Conservation (phyloP, 257 asterid species). For the Buddleja alternifolia region DNA sequence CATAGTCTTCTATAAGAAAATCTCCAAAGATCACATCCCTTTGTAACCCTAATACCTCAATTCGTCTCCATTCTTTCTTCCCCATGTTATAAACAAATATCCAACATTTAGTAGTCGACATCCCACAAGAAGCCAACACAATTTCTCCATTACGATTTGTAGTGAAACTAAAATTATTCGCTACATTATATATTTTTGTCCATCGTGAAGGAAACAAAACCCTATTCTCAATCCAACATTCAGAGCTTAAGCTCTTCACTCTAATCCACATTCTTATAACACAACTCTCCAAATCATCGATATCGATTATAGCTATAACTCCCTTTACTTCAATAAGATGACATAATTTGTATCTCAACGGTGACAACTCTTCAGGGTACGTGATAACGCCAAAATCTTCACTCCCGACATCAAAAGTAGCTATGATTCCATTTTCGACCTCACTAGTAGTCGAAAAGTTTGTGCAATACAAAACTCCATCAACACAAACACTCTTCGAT, state of each 20-base stretch:
- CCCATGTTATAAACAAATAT: background rate
- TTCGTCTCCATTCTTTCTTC: background rate
- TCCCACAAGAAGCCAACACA: background rate
- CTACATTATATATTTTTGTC: background rate
- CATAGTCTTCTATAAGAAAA: constrained; percentile 4
- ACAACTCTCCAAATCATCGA: background rate
- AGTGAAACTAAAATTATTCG: background rate
- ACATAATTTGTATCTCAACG: constrained; percentile 5
- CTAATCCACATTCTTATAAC: background rate
- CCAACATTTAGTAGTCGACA: background rate
- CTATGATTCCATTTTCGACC: background rate
- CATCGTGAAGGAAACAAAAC: background rate
- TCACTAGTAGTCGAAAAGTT: background rate
- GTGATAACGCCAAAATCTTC: background rate
- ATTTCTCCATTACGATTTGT: background rate
- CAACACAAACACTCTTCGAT: background rate
- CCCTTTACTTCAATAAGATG: background rate
- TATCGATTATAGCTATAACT: background rate
- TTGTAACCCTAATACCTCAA: constrained; percentile 2
- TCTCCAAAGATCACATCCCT: background rate
- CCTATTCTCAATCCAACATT: background rate
- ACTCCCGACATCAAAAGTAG: background rate
- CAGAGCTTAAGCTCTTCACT: background rate
- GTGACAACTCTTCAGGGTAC: background rate
- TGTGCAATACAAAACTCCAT: background rate